These are phyloP conservation scores for Gillenia trifoliata DNA, from an alignment of 306 rosid species.

Conservation along the genomic window DNA sequence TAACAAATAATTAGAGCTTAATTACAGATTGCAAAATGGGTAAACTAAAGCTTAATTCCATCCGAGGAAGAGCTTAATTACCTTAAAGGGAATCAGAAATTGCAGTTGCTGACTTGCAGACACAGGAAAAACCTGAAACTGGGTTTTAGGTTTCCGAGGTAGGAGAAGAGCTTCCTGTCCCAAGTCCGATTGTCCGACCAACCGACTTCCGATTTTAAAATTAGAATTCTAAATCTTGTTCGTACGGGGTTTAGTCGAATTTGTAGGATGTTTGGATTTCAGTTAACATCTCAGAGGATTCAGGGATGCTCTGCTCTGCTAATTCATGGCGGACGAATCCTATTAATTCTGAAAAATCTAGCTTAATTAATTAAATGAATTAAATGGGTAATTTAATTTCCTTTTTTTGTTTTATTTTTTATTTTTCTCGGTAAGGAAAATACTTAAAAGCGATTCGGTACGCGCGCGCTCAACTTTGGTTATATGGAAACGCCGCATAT, in stretches of 20 bases:
- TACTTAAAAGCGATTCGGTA: neutral
- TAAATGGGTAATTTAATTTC: neutral
- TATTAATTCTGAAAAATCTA: neutral
- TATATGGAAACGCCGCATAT: neutral
- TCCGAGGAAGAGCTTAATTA: neutral
- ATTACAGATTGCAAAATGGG: neutral
- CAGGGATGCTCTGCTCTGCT: neutral
- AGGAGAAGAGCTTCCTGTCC: neutral
- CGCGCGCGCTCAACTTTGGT: neutral
- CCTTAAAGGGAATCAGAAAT: constrained; percentile 8
- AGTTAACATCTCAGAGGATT: neutral
- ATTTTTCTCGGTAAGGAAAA: neutral
- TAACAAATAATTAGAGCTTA: neutral
- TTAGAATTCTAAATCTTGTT: neutral
- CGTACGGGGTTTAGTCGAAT: neutral
- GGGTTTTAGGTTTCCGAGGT: neutral
- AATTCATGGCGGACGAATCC: neutral
- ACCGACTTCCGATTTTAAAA: constrained; percentile 4
- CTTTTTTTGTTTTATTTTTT: neutral
- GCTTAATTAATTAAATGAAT: neutral
- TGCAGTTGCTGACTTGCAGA: constrained; percentile 1
- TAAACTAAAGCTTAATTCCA: neutral
- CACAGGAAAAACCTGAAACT: neutral
- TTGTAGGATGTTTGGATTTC: neutral
- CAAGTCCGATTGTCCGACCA: neutral